Percentiles rank a stretch among this genome's conserved stretches.
Conservation (phyloP, 2,329 filamentous ascomycete genomes). For the Colletotrichum simmondsii region DNA sequence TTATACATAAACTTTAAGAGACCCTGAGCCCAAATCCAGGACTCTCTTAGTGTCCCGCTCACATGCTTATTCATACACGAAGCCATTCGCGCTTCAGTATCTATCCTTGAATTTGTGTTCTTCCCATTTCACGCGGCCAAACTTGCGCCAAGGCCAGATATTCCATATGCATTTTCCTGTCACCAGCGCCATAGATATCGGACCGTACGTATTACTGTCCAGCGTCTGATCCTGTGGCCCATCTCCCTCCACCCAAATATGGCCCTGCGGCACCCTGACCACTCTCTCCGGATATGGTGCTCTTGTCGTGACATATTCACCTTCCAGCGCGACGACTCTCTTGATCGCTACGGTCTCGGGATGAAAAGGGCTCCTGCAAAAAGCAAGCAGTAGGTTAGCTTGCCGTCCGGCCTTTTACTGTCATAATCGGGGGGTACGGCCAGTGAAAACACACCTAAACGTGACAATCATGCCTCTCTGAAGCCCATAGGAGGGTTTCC, state of each 20-base stretch:
- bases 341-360: slow-evolving; percentile 81
- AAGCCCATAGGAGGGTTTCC: slow-evolving; percentile 66
- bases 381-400: not conserved
- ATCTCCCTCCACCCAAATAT: slow-evolving; percentile 97
- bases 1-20: not conserved
- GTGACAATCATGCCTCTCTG: slow-evolving; percentile 80
- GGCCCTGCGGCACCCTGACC: slow-evolving; percentile 79
- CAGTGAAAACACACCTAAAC: slow-evolving; percentile 63
- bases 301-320: slow-evolving; percentile 78
- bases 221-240: slow-evolving; percentile 74
- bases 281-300: slow-evolving; percentile 66
- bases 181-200: slow-evolving; percentile 80
- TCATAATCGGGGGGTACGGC: no score
- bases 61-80: slow-evolving; percentile 3
- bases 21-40: not conserved
- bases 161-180: slow-evolving; percentile 80
- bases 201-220: slow-evolving; percentile 93
- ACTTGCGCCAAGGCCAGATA: slow-evolving; percentile 73
- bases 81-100: slow-evolving; percentile 38
- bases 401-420: not conserved
- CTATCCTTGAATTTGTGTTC: slow-evolving; percentile 53
- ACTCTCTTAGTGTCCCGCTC: not conserved
- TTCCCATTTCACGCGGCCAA: slow-evolving; percentile 68
- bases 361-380: slow-evolving; percentile 73
- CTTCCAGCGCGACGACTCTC: slow-evolving; percentile 82